phyloP scores from a whole-genome alignment of 257 asterid species.

The Solanum chilense region DNA sequence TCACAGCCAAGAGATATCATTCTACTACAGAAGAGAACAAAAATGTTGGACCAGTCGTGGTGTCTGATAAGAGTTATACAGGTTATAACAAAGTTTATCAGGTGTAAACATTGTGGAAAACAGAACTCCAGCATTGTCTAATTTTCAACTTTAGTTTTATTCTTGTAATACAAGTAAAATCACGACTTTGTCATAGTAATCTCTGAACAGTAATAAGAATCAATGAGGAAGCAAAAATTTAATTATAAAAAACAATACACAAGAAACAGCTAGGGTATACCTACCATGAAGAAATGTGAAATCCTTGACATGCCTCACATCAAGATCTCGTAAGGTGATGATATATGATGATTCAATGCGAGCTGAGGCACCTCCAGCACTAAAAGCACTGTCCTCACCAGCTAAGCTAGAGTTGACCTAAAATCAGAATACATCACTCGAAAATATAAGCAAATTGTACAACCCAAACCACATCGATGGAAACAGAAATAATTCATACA shows the following conservation, averaged over 20 bases:
- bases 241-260: background rate
- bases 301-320: constrained; percentile 90
- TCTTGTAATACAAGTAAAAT: background rate
- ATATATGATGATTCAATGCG: constrained; percentile 82
- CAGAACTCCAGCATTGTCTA: background rate
- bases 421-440: constrained; percentile 19
- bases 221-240: background rate
- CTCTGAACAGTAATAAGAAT: background rate
- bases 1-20: background rate
- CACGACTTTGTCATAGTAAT: background rate
- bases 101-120: background rate
- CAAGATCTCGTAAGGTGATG: constrained; percentile 73
- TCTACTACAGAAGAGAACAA: background rate
- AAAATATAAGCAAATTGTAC: background rate
- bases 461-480: background rate
- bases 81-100: background rate
- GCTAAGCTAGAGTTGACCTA: constrained; percentile 85
- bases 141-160: background rate
- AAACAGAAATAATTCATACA: constrained; percentile 6
- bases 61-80: background rate
- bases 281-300: constrained; percentile 79
- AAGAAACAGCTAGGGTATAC: constrained; percentile 13
- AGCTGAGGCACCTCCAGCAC: constrained; percentile 60
- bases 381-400: constrained; percentile 58
- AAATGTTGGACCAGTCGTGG: background rate